Evolutionary conservation across 2,329 filamentous ascomycete genomes (phyloP).

Genomic region (Xylariales sp.): DNA sequence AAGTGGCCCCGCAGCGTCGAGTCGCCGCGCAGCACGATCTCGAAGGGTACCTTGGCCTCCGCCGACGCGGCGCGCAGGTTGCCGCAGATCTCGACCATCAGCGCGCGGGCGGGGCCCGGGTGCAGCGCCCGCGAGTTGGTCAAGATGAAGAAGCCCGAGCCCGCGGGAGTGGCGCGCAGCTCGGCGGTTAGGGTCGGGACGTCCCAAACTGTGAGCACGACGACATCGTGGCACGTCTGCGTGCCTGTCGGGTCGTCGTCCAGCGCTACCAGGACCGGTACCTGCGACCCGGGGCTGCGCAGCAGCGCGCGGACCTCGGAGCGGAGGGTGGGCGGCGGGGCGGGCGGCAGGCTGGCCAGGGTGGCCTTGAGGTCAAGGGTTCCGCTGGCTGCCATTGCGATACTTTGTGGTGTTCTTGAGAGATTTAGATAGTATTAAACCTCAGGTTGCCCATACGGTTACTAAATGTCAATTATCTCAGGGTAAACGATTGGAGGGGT

Average conservation of each 20-base stretch:
- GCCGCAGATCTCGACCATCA: slow-evolving; percentile 46
- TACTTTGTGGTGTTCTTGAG: too few relatives aligned
- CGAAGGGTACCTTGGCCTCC: slow-evolving; percentile 34
- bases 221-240: slow-evolving; percentile 55
- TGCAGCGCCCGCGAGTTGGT: slow-evolving; percentile 56
- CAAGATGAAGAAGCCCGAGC: slow-evolving; percentile 53
- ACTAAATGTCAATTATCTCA: too few relatives aligned
- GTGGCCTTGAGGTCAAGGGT: slow-evolving; percentile 10
- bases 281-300: slow-evolving; percentile 4
- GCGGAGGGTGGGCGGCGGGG: slow-evolving; percentile 2
- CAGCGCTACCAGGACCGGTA: slow-evolving; percentile 33
- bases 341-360: slow-evolving; percentile 8
- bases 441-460: too few relatives aligned
- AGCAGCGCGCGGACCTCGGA: slow-evolving; percentile 5
- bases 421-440: too few relatives aligned
- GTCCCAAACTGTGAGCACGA: slow-evolving; percentile 52
- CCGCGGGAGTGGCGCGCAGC: slow-evolving; percentile 29
- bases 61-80: slow-evolving; percentile 42
- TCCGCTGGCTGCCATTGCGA: too few relatives aligned
- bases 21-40: slow-evolving; percentile 53
- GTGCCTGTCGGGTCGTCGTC: slow-evolving; percentile 59
- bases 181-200: slow-evolving; percentile 35
- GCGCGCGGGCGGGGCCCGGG: slow-evolving; percentile 36
- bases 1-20: slow-evolving; percentile 55
- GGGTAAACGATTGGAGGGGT: too few relatives aligned